Evolutionary conservation across 495 filamentous ascomycete genomes (phyloP).

Genomic region (Hypoxylon cercidicola): DNA sequence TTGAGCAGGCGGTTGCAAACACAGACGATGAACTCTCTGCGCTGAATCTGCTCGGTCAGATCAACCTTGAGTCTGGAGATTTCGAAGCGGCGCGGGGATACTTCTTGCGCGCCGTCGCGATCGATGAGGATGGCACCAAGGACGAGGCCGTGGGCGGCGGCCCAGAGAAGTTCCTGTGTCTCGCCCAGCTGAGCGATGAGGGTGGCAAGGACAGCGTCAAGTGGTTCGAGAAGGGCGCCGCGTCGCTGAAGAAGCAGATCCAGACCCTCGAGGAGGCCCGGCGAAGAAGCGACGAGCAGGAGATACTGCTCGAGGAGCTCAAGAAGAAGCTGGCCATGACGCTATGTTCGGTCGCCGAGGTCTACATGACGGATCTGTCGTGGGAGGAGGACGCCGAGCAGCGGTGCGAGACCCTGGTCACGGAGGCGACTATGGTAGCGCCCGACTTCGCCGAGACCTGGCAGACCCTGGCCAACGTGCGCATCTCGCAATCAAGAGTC

Average conservation of each 20-base stretch:
- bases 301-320: constrained; percentile 68
- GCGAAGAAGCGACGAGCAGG: constrained; percentile 53
- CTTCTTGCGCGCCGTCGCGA: constrained; percentile 73
- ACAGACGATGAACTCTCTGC: constrained; percentile 65
- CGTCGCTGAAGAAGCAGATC: constrained; percentile 73
- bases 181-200: constrained; percentile 90
- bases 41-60: constrained; percentile 82
- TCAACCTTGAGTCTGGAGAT: constrained; percentile 85
- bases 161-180: constrained; percentile 93
- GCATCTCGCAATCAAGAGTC: constrained; percentile 83
- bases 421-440: constrained; percentile 82
- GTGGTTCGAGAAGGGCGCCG: constrained; percentile 88
- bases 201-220: constrained; percentile 83
- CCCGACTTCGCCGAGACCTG: constrained; percentile 82
- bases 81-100: constrained; percentile 72
- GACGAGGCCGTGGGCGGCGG: constrained; percentile 74
- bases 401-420: constrained; percentile 84
- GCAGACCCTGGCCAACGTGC: constrained; percentile 91
- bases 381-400: constrained; percentile 91
- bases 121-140: constrained; percentile 78
- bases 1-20: constrained; percentile 55
- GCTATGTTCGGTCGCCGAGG: constrained; percentile 88
- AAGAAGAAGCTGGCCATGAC: constrained; percentile 82
- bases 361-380: constrained; percentile 97
- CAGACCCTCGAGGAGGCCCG: constrained; percentile 55